These are phyloP conservation scores for Geopyxis carbonaria DNA, from an alignment of 495 filamentous ascomycete species.

Conservation along the genomic window DNA sequence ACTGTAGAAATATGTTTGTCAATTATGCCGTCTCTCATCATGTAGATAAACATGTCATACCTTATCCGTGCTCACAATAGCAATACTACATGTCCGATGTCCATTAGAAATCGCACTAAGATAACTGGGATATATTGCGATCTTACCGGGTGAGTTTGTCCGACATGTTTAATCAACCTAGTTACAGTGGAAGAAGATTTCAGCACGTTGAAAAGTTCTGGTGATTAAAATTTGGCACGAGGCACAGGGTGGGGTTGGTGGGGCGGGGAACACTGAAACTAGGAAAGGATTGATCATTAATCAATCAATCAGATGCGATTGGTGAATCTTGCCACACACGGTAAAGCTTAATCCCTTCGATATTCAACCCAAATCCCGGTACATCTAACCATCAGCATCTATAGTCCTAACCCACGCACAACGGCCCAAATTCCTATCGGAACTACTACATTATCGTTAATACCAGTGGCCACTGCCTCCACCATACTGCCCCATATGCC, in stretches of 20 bases:
- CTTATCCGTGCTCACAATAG: constrained; percentile 95
- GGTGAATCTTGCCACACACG: too few relatives aligned
- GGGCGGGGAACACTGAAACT: too few relatives aligned
- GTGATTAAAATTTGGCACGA: too few relatives aligned
- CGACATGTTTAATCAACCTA: too few relatives aligned
- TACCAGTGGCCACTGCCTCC: constrained; percentile 87
- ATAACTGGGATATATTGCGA: constrained; percentile 26
- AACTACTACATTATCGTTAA: constrained; percentile 97
- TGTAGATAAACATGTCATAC: constrained; percentile 28
- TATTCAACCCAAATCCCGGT: too few relatives aligned
- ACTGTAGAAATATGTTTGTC: constrained; percentile 40
- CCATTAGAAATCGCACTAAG: background rate
- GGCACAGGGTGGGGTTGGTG: too few relatives aligned
- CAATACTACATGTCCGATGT: constrained; percentile 49
- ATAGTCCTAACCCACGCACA: constrained; percentile 61
- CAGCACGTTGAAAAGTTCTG: too few relatives aligned
- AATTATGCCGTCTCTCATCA: constrained; percentile 6
- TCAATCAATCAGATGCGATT: too few relatives aligned
- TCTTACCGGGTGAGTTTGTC: constrained; percentile 72
- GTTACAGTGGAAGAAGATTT: too few relatives aligned
- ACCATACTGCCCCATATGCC: constrained; percentile 73
- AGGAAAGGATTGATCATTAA: too few relatives aligned
- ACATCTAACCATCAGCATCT: too few relatives aligned
- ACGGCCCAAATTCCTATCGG: constrained; percentile 87
- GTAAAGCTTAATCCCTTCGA: too few relatives aligned